A percentile compares a stretch with the other conserved stretches of the same genome.
These are phyloP conservation scores for Aureobasidium sp. DNA, from an alignment of 2,329 filamentous ascomycete species.

Conservation along the genomic window DNA sequence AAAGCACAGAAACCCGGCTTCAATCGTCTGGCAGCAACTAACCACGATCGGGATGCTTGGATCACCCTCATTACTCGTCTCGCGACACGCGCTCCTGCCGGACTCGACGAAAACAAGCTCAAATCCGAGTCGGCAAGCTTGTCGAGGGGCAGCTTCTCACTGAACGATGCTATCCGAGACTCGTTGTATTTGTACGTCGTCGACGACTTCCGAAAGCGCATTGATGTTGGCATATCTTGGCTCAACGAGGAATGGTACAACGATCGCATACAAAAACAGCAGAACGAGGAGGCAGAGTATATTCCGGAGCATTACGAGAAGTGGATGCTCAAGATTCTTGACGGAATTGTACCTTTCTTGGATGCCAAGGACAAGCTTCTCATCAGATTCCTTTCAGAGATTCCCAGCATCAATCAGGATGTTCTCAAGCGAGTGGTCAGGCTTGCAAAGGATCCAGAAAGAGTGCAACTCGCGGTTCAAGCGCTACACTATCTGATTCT, in stretches of 20 bases:
- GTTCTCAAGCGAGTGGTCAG: conserved; percentile 66
- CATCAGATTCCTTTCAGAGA: conserved; percentile 84
- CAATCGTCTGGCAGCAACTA: conserved; percentile 67
- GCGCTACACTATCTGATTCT: conserved; percentile 53
- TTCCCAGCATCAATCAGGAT: conserved; percentile 67
- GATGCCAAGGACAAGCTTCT: conserved; percentile 75
- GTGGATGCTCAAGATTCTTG: conserved; percentile 74
- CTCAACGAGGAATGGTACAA: conserved; percentile 98
- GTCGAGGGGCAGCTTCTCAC: conserved; percentile 36
- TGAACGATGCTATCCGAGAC: conserved; percentile 69
- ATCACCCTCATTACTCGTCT: conserved; percentile 78
- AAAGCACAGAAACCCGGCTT: conserved; percentile 61
- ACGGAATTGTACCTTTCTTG: conserved; percentile 85
- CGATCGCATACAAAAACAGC: conserved; percentile 56
- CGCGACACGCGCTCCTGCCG: conserved; percentile 69
- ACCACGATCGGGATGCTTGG: conserved; percentile 84
- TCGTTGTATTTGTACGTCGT: conserved; percentile 78
- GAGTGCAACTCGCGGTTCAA: conserved; percentile 52
- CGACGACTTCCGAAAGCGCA: conserved; percentile 82
- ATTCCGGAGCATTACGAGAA: conserved; percentile 61
- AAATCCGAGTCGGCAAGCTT: conserved; percentile 49
- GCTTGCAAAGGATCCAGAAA: conserved; percentile 57
- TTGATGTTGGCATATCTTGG: conserved; percentile 89
- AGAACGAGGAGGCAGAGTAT: conserved; percentile 39
- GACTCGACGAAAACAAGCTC: conserved; percentile 54